Conservation (phyloP, 352 stramenopile genomes). For the Phytopythium delawarense region DNA sequence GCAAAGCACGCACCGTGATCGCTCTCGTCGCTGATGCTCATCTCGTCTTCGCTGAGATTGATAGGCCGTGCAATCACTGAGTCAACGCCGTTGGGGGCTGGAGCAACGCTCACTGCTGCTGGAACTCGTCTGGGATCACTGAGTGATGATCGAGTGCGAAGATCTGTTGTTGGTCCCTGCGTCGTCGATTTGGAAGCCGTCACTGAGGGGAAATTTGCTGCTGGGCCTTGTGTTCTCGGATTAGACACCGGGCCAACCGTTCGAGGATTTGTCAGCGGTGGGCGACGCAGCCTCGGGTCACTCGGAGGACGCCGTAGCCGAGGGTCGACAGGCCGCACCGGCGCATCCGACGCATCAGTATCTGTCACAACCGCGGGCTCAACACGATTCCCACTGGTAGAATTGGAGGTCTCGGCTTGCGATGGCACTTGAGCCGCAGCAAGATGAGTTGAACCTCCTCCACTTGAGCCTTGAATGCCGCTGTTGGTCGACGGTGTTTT, state of each 20-base stretch:
- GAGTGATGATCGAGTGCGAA: not conserved
- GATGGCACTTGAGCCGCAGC: not conserved
- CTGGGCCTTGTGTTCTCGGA: not conserved
- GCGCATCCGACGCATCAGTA: not conserved
- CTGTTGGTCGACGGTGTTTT: not conserved
- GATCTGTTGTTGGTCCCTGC: not conserved
- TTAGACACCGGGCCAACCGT: not conserved
- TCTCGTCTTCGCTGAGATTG: constrained; percentile 9
- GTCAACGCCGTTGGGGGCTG: not conserved
- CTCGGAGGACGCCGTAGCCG: not conserved
- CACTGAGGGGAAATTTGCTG: not conserved
- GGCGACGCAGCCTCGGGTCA: not conserved
- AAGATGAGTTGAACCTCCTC: not conserved
- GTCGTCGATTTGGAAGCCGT: not conserved
- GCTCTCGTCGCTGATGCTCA: constrained; percentile 22
- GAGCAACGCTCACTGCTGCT: not conserved
- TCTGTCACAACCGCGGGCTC: not conserved
- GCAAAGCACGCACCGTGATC: constrained; percentile 3
- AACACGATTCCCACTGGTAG: not conserved
- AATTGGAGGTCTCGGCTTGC: not conserved
- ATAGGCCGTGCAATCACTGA: not conserved
- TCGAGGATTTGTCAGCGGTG: not conserved
- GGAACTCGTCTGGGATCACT: not conserved
- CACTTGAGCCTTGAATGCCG: not conserved
- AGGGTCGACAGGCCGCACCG: not conserved